phyloP scores from a whole-genome alignment of 768 basidiomycete species.

The Collybia sordida region DNA sequence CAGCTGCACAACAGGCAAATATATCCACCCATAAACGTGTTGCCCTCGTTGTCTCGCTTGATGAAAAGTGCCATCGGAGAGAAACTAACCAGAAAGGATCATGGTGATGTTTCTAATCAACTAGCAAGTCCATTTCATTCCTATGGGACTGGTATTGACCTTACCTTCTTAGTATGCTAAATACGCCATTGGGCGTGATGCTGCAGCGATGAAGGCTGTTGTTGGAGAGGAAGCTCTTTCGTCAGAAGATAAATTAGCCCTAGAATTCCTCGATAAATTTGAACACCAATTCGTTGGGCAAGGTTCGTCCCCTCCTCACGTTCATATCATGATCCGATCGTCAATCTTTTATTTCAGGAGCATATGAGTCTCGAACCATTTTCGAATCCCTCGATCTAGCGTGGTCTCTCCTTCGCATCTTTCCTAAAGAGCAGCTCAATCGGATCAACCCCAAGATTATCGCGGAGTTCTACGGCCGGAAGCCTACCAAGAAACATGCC shows the following conservation, averaged over 20 bases:
- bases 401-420: conserved; percentile 95
- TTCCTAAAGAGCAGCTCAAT: conserved; percentile 98
- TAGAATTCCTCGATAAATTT: conserved; percentile 98
- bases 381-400: conserved; percentile 97
- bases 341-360: conserved; percentile 46
- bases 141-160: conserved; percentile 3
- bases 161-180: conserved; percentile 75
- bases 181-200: conserved; percentile 97
- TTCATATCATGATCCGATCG: conserved; percentile 4
- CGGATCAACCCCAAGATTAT: conserved; percentile 97
- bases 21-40: conserved; percentile 98
- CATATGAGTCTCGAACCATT: conserved; percentile 93
- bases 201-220: conserved; percentile 98
- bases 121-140: conserved; percentile 49
- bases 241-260: conserved; percentile 90
- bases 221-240: conserved; percentile 98
- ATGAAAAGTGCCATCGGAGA: conserved; percentile 99
- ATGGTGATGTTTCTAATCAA: conserved; percentile 99
- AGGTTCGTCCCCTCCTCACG: conserved; percentile 47
- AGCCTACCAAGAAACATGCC: conserved; percentile 64
- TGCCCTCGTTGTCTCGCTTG: conserved; percentile 96
- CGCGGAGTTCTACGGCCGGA: conserved; percentile 88
- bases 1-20: conserved; percentile 96
- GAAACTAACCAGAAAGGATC: conserved; percentile 95
- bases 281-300: conserved; percentile 97